phyloP scores from a whole-genome alignment of 345 rosid species.

The Eucalyptus paniculata region DNA sequence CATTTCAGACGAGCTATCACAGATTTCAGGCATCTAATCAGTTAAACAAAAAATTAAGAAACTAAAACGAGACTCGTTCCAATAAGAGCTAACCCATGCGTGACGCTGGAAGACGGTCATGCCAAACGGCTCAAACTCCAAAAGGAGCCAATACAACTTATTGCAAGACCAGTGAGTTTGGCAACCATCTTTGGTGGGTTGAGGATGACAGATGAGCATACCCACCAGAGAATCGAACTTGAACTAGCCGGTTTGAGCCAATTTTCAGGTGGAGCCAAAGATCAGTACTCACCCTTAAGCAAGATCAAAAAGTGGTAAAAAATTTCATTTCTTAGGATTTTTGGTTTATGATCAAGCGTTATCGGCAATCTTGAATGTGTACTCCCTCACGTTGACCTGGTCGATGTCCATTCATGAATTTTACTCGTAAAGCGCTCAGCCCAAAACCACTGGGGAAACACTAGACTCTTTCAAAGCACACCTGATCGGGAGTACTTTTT shows the following conservation, averaged over 20 bases:
- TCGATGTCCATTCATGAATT: background rate
- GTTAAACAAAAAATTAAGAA: background rate
- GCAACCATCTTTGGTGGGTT: background rate
- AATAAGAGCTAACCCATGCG: background rate
- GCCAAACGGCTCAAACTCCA: background rate
- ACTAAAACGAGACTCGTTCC: background rate
- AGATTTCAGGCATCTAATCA: background rate
- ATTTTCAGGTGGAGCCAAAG: background rate
- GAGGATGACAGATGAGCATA: background rate
- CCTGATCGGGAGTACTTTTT: background rate
- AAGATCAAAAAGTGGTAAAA: background rate
- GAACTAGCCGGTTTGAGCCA: background rate
- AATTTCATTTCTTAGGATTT: background rate
- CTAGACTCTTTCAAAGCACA: background rate
- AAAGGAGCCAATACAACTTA: background rate
- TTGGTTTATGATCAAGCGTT: background rate
- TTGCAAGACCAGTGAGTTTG: background rate
- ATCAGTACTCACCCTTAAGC: background rate
- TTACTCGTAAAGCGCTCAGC: background rate
- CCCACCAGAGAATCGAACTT: background rate
- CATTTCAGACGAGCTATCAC: background rate
- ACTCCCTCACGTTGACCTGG: background rate
- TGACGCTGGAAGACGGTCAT: background rate
- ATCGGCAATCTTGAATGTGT: background rate
- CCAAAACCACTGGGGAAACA: background rate